Evolutionary conservation across 73 alveolate genomes (phyloP).

Genomic region (Paramecium sonneborni): DNA sequence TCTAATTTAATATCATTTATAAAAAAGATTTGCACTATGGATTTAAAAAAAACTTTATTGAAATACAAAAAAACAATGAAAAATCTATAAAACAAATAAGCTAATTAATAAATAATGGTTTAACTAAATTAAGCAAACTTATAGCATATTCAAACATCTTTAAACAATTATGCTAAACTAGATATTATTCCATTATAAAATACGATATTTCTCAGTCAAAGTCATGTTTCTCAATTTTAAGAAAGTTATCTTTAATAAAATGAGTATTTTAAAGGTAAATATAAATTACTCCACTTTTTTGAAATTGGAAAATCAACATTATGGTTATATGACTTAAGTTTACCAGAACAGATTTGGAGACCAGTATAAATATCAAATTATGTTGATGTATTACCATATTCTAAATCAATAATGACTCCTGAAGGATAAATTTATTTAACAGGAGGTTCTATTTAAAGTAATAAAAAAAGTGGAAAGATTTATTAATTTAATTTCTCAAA

Average conservation of each 20-base stretch:
- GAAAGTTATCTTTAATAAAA: neutral
- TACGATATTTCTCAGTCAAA: neutral
- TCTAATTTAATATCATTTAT: neutral
- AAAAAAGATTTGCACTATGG: neutral
- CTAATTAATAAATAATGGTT: neutral
- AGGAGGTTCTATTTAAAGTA: neutral
- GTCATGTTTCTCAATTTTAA: neutral
- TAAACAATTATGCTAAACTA: neutral
- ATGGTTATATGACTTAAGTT: constrained; percentile 10
- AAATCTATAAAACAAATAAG: neutral
- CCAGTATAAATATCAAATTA: neutral
- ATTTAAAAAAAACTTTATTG: neutral
- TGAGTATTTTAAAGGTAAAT: neutral
- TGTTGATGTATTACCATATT: neutral
- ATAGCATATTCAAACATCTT: neutral
- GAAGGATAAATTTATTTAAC: constrained; percentile 18
- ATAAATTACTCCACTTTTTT: neutral
- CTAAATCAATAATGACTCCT: neutral
- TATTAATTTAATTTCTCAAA: neutral
- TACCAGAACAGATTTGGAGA: neutral
- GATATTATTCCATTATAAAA: neutral
- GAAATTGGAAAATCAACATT: neutral
- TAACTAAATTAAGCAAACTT: neutral
- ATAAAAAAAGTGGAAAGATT: neutral
- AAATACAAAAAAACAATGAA: neutral